A percentile compares a stretch with the other conserved stretches of the same genome.
phyloP scores from a whole-genome alignment of 2,329 filamentous ascomycete species.

The Fusarium pseudocircinatum region DNA sequence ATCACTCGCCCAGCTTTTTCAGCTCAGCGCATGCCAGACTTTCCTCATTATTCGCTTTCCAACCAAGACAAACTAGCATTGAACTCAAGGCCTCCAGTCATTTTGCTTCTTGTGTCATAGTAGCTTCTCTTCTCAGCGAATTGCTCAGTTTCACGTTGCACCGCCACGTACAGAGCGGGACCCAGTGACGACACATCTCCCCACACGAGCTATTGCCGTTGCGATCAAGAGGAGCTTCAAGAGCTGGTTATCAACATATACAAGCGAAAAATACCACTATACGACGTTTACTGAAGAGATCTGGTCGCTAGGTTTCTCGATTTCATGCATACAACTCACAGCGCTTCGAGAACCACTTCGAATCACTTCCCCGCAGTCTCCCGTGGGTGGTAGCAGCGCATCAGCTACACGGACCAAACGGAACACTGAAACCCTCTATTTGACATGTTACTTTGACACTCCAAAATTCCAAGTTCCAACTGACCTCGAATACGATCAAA shows the following conservation, averaged over 20 bases:
- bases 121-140: constrained; percentile 9
- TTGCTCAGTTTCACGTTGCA: constrained; percentile 18
- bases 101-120: not conserved
- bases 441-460: constrained; percentile 27
- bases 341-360: constrained; percentile 10
- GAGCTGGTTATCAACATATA: not conserved
- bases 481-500: not conserved
- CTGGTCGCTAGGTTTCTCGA: not conserved
- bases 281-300: not conserved
- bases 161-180: constrained; percentile 34
- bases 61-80: not conserved
- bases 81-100: not conserved
- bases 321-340: constrained; percentile 15
- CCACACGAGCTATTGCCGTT: constrained; percentile 20
- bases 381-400: constrained; percentile 16
- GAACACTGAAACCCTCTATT: not conserved
- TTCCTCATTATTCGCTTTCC: constrained; percentile 5
- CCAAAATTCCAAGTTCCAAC: not conserved
- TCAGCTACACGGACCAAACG: constrained; percentile 3
- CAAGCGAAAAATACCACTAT: not conserved
- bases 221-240: constrained; percentile 14
- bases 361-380: constrained; percentile 30
- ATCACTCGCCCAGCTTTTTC: constrained; percentile 5
- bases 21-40: constrained; percentile 22
- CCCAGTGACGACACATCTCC: constrained; percentile 42